Percentiles rank a stretch among this genome's conserved stretches.
Evolutionary conservation across 1,284 basidiomycete species (phyloP).

Genomic region (Phylloporus sp.): DNA sequence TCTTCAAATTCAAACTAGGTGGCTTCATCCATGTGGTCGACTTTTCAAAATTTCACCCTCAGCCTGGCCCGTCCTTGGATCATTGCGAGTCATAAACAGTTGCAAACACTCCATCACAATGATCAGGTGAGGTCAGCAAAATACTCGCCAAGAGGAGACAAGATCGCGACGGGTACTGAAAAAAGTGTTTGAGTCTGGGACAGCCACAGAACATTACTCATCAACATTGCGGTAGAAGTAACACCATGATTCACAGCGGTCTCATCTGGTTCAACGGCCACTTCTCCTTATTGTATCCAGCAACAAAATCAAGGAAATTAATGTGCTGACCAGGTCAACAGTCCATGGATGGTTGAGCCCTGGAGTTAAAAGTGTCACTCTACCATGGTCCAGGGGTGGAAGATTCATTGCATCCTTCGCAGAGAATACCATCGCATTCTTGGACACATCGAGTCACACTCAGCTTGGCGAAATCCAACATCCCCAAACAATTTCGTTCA

Average conservation of each 20-base stretch:
- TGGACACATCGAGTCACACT: not conserved
- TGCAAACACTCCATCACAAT: not conserved
- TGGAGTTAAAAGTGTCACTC: not conserved
- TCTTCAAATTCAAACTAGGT: not conserved
- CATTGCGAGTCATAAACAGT: not conserved
- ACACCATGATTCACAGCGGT: not conserved
- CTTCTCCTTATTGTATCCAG: not conserved
- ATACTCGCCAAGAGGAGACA: not conserved
- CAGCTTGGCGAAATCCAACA: not conserved
- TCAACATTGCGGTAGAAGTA: not conserved
- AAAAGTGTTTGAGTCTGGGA: not conserved
- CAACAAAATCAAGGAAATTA: not conserved
- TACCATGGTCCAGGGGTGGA: not conserved
- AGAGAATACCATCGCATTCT: not conserved
- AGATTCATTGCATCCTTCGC: not conserved
- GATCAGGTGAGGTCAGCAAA: not conserved
- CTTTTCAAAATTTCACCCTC: not conserved
- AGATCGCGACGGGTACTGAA: not conserved
- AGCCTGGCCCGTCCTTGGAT: slow-evolving; percentile 4
- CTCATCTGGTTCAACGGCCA: not conserved
- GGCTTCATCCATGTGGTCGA: not conserved
- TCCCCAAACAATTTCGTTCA: not conserved
- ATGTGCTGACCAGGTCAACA: not conserved
- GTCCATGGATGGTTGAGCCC: not conserved
- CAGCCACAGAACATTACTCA: not conserved